phyloP scores from a whole-genome alignment of 2,329 filamentous ascomycete species.

The Fusarium drepaniforme region DNA sequence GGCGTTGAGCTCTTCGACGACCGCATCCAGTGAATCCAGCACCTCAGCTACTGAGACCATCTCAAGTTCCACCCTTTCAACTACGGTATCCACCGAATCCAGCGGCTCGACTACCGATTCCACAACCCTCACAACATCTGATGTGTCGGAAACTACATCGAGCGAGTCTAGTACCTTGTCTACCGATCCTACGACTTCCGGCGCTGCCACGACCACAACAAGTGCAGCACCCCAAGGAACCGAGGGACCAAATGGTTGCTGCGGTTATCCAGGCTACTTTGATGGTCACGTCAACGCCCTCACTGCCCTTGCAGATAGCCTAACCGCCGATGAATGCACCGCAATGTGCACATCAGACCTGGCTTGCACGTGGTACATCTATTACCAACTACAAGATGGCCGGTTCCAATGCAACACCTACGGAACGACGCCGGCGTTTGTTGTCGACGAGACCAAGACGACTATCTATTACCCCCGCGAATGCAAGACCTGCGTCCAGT shows the following conservation, averaged over 20 bases:
- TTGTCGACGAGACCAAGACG: not conserved
- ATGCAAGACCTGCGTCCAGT: not conserved
- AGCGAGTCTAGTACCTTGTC: too few species aligned
- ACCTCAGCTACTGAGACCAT: not conserved
- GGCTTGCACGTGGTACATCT: not conserved
- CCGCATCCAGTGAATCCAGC: not conserved
- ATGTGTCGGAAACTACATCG: too few species aligned
- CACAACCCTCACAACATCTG: too few species aligned
- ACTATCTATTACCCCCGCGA: not conserved
- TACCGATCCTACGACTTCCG: too few species aligned
- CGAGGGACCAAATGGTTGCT: not conserved
- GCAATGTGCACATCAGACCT: not conserved
- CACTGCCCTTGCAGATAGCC: not conserved
- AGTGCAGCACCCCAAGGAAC: not conserved
- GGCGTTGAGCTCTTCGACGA: not conserved
- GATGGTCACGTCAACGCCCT: not conserved
- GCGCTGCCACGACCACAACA: not conserved
- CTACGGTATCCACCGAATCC: not conserved
- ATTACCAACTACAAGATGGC: not conserved
- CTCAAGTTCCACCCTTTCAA: not conserved
- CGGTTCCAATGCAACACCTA: not conserved
- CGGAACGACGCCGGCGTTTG: not conserved
- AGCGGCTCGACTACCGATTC: too few species aligned
- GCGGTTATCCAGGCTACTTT: not conserved
- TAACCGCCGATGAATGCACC: not conserved